Base-by-base conservation (phyloP, 768 basidiomycete species). In the Naganishia randhawae region DNA sequence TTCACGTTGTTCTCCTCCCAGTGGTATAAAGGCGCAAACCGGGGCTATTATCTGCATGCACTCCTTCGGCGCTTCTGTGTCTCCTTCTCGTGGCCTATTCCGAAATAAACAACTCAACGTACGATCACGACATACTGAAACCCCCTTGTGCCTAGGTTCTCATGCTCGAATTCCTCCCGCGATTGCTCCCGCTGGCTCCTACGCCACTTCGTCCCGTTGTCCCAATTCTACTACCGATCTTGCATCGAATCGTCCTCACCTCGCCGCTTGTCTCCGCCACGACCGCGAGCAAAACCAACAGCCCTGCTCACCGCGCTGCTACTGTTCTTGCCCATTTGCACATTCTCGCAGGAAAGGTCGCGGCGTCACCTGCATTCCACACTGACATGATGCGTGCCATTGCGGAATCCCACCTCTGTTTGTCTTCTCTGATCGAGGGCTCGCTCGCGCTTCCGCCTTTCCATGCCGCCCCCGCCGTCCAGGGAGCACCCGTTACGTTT, bases 171-270 rank as follows among this genome's bases (percentile, higher is more conserved):
- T 51, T 71, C 25, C 69, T 76, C 27, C 62, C 70, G 0, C 25
- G 22, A 10, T 67, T 80, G 42, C 63, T 80, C 25, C 50, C 53
- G 2, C 76, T 78, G 37, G 73, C 76, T 3, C 77, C 80, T 32
- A 71, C 78, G 2, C 71, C 76, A 0, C 76, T 76, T 65, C 68
- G 78, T 72, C 77, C 80, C 0, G 62, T 75, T 3, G 39, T 75
- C 11, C 74, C 76, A 2, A 67, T 66, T 14, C 73, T 81, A 22
- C 70, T 72, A 13, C 69, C 74, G 5, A 52, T 66, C 39, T 53
- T 70, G 0, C 69, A 71, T 45, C 48, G 63, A 16, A 41, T 68
- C 17, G 55, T 73, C 51, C 50, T 69, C 50, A 45, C 55, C 25
- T 57, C 66, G 39, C 41, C 70, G 70, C 17, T 69, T 52, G 17